phyloP scores from a whole-genome alignment of 345 rosid genomes.

The rapeseed (Brassica napus) region DNA sequence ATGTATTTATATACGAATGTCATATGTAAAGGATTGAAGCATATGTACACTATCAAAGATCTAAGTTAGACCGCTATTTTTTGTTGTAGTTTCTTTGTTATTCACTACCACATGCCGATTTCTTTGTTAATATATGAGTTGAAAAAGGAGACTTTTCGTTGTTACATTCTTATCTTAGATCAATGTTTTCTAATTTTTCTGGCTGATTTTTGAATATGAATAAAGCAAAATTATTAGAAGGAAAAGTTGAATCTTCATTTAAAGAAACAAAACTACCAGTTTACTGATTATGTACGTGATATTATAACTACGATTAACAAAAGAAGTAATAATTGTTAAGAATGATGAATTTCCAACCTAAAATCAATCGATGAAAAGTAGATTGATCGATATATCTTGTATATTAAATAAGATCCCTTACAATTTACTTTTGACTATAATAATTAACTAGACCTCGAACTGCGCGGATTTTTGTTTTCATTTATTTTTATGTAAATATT shows the following conservation, averaged over 20 bases:
- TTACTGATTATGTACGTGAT: not conserved
- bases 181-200: not conserved
- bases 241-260: not conserved
- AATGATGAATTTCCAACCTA: too few species aligned
- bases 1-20: not conserved
- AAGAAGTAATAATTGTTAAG: too few species aligned
- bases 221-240: not conserved
- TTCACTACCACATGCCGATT: not conserved
- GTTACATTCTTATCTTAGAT: not conserved
- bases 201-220: not conserved
- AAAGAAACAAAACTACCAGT: not conserved
- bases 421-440: too few species aligned
- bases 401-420: too few species aligned
- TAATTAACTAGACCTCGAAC: too few species aligned
- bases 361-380: too few species aligned
- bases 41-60: constrained; percentile 7
- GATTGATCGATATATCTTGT: too few species aligned
- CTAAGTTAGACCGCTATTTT: not conserved
- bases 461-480: too few species aligned
- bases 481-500: too few species aligned
- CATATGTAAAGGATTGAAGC: not conserved
- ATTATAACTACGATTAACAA: not conserved
- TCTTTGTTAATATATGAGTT: not conserved
- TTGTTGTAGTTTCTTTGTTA: not conserved
- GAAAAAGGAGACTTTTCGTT: not conserved